Evolutionary conservation across 768 basidiomycete genomes (phyloP).

Genomic region (Trametes coccinea): DNA sequence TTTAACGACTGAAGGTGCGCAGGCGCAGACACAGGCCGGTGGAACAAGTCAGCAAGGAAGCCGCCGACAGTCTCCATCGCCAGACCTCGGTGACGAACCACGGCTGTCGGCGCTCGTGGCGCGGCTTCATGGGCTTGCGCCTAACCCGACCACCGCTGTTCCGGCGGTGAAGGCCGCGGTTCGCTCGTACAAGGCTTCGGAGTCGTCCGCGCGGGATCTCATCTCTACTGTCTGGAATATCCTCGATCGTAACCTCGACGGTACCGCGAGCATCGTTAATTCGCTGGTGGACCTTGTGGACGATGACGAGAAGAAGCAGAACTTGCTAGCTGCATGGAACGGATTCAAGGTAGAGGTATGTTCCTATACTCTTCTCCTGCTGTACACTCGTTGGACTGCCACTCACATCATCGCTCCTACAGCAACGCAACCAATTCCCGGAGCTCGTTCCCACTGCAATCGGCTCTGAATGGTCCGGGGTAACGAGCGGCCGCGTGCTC

Average conservation of each 20-base stretch:
- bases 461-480: slow-evolving; percentile 73
- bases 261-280: slow-evolving; percentile 73
- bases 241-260: slow-evolving; percentile 65
- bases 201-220: slow-evolving; percentile 80
- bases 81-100: slow-evolving; percentile 48
- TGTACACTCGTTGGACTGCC: background rate
- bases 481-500: slow-evolving; percentile 79
- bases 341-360: slow-evolving; percentile 80
- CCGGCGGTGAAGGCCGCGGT: slow-evolving; percentile 72
- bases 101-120: slow-evolving; percentile 56
- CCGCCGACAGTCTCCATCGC: slow-evolving; percentile 35
- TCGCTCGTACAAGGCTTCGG: slow-evolving; percentile 73
- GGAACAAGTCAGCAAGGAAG: slow-evolving; percentile 26
- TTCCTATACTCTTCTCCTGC: background rate
- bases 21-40: slow-evolving; percentile 5
- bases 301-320: slow-evolving; percentile 81
- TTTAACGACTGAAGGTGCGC: slow-evolving; percentile 46
- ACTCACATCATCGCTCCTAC: background rate
- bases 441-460: slow-evolving; percentile 61
- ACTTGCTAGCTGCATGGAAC: slow-evolving; percentile 76
- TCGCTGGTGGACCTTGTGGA: slow-evolving; percentile 76
- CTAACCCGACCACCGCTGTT: slow-evolving; percentile 57
- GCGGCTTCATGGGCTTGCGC: slow-evolving; percentile 59
- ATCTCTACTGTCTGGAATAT: slow-evolving; percentile 88
- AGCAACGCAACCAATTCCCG: slow-evolving; percentile 88